phyloP scores from a whole-genome alignment of 2,329 filamentous ascomycete species.

The Cryphonectria naterciae region DNA sequence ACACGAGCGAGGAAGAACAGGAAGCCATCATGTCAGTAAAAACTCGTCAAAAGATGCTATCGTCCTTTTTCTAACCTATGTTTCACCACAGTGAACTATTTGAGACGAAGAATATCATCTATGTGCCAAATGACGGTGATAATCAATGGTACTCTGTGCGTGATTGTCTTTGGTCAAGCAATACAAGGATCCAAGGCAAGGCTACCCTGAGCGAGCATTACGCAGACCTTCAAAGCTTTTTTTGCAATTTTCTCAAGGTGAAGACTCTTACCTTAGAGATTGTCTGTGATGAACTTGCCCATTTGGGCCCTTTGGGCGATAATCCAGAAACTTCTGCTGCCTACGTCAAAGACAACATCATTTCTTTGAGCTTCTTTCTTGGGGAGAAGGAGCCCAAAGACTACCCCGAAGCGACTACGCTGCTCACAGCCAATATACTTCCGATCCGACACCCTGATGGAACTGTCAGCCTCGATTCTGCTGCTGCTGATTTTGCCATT shows the following conservation, averaged over 20 bases:
- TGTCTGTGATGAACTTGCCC: conserved; percentile 39
- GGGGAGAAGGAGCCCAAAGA: background rate
- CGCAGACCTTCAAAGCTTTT: conserved; percentile 18
- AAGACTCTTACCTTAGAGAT: conserved; percentile 37
- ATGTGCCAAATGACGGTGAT: conserved; percentile 5
- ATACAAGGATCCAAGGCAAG: conserved; percentile 19
- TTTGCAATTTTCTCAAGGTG: conserved; percentile 36
- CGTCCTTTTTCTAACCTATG: background rate
- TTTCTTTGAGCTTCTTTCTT: conserved; percentile 41
- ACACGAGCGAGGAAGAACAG: background rate
- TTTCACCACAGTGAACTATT: conserved; percentile 1
- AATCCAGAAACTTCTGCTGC: conserved; percentile 20
- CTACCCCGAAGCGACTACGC: background rate
- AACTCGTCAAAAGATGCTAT: background rate
- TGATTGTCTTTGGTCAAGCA: conserved; percentile 29
- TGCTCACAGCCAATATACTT: conserved; percentile 32
- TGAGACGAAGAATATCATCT: conserved; percentile 24
- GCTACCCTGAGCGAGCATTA: conserved; percentile 27
- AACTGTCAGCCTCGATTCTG: conserved; percentile 22
- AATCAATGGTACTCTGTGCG: conserved; percentile 12
- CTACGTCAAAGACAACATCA: conserved; percentile 39
- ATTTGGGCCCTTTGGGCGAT: conserved; percentile 20
- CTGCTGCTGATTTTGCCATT: conserved; percentile 38
- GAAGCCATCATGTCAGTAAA: background rate
- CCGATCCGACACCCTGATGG: conserved; percentile 34